These are phyloP conservation scores for Boletus albobrunnescens DNA, from an alignment of 1,284 basidiomycete genomes.

Conservation along the genomic window DNA sequence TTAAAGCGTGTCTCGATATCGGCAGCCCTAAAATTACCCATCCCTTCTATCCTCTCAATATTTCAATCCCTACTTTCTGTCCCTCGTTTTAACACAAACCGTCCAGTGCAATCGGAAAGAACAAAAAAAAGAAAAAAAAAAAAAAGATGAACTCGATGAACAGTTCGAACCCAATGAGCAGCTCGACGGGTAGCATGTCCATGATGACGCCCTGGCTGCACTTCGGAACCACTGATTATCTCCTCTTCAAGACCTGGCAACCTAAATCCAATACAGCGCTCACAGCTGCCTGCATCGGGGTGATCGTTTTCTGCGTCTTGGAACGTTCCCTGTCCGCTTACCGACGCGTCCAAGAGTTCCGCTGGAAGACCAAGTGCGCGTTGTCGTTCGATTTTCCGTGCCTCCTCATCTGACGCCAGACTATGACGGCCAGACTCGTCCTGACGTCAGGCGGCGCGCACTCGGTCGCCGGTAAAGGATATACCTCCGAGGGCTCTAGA, in stretches of 20 bases:
- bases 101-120: too few species aligned
- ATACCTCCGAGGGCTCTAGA: too few species aligned
- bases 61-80: too few species aligned
- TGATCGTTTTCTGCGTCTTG: constrained; percentile 62
- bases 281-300: constrained; percentile 67
- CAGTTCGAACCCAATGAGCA: constrained; percentile 3
- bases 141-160: too few species aligned
- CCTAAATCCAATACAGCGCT: constrained; percentile 66
- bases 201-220: constrained; percentile 55
- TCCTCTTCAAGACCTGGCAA: constrained; percentile 67
- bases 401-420: too few species aligned
- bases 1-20: too few species aligned
- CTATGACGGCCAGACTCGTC: constrained; percentile 9
- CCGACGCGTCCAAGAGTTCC: constrained; percentile 46
- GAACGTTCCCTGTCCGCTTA: constrained; percentile 64
- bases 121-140: too few species aligned
- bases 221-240: constrained; percentile 55
- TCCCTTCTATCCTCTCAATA: too few species aligned
- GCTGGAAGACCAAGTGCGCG: constrained; percentile 59
- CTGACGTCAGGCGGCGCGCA: not conserved
- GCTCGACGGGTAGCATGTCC: constrained; percentile 13
- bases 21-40: too few species aligned
- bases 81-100: too few species aligned
- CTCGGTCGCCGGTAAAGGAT: too few species aligned
- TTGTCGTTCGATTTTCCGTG: too few species aligned